Base-by-base conservation (phyloP, 352 stramenopile species). In the Hyaloperonospora arabidopsidis region DNA sequence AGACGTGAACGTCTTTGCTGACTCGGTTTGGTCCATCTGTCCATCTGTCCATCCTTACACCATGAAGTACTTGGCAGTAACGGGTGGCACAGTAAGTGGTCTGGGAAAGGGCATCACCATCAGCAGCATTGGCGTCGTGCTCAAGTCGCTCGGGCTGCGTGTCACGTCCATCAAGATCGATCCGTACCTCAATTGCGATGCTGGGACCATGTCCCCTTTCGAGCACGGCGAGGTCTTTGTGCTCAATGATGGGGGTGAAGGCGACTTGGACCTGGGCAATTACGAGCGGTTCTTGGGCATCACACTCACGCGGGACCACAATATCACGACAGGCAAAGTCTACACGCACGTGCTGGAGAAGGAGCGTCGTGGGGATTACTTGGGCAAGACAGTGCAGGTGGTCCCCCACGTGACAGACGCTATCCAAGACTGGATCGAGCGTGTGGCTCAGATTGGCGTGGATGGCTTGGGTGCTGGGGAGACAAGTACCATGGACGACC, bases 101-200 rank as follows among this genome's bases (percentile, higher is more conserved):
- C 82, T 99, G 41, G 97, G 97, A 56, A 99, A 99, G 68, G 97
- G 97, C 56, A 97, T 99, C 59, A 99, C 97, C 43, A 98, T 98
- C 77, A 97, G 84, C 56, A 97, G 84, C 68, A 98, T 99, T 68
- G 97, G 96, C 52, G 86, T 97, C 15, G 77, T 99, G 64, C 89
- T 99, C 56, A 97, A 98, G 67, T 86, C 93, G 49, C 90, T 92
- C 72, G 92, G 94, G 5, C 74, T 98, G 56, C 76, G 84, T 54
- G 95, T 98, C 40, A 99, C 96, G 38, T 89, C 89, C 21, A 89
- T 99, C 68, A 99, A 99, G 79, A 99, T 99, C 68, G 96, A 99
- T 74, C 97, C 97, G 36, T 99, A 99, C 79, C 81, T 99, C n/a
- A 99, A 98, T 77, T 96, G 93, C 48, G 96, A 99, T 65, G 95